Evolutionary conservation across 768 basidiomycete genomes (phyloP).

Genomic region (Fomitopsis pulvina): DNA sequence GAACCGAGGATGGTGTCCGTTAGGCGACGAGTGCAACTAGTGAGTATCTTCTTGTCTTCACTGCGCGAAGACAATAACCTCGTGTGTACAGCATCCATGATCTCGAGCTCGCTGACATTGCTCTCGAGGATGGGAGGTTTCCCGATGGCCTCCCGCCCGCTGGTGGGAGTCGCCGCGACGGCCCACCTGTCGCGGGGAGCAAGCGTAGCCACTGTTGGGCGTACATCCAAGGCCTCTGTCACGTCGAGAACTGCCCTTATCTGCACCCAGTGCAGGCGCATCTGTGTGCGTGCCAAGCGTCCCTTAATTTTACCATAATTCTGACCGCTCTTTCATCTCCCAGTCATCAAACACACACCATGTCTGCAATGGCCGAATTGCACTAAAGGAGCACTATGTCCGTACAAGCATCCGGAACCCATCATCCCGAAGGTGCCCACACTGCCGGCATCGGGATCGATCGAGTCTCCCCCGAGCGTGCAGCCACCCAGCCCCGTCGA

Average conservation of each 20-base stretch:
- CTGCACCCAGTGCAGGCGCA: constrained; percentile 25
- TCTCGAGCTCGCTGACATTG: constrained; percentile 17
- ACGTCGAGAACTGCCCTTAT: constrained; percentile 23
- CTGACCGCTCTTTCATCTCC: not conserved
- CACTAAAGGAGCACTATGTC: constrained; percentile 17
- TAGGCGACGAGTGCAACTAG: constrained; percentile 37
- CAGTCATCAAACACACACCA: constrained; percentile 31
- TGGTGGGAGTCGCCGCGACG: constrained; percentile 6
- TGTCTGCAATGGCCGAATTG: constrained; percentile 29
- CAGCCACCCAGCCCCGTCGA: constrained; percentile 8
- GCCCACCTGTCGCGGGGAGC: constrained; percentile 14
- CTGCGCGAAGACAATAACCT: constrained; percentile 4
- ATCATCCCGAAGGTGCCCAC: constrained; percentile 13
- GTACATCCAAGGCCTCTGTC: constrained; percentile 28
- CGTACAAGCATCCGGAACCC: constrained; percentile 25
- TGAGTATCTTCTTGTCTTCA: constrained; percentile 19
- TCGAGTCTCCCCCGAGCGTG: constrained; percentile 1
- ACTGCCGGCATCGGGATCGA: constrained; percentile 4
- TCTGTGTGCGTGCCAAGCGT: constrained; percentile 25
- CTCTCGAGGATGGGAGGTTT: constrained; percentile 20
- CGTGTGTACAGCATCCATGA: constrained; percentile 28
- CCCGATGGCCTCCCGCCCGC: constrained; percentile 5
- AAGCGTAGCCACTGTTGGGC: constrained; percentile 32
- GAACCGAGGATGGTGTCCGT: constrained; percentile 36
- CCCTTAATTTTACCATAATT: not conserved